phyloP scores from a whole-genome alignment of 1,284 basidiomycete species.

The Heterobasidion annosum region DNA sequence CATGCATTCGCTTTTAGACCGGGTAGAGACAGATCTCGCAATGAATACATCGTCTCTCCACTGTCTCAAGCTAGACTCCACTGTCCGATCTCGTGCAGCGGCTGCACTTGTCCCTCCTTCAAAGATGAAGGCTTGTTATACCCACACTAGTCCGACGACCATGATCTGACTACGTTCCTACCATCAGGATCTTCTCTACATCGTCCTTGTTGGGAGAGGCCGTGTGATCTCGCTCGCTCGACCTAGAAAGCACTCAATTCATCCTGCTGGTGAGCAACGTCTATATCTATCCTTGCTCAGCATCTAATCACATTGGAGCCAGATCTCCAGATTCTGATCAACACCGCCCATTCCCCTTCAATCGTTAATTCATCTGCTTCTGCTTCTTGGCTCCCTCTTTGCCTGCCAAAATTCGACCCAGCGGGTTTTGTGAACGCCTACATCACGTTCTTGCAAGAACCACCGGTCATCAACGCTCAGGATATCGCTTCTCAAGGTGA shows the following conservation, averaged over 20 bases:
- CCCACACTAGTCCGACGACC: background rate
- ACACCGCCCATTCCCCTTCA: conserved; percentile 66
- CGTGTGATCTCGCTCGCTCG: conserved; percentile 84
- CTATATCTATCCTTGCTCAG: background rate
- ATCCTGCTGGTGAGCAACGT: conserved; percentile 67
- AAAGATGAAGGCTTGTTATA: conserved; percentile 62
- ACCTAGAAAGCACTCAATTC: conserved; percentile 89
- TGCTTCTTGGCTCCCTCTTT: conserved; percentile 92
- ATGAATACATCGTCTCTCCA: conserved; percentile 77
- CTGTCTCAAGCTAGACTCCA: conserved; percentile 68
- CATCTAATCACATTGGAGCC: conserved; percentile 6
- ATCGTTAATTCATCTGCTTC: conserved; percentile 65
- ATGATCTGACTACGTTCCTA: background rate
- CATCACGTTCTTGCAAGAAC: conserved; percentile 58
- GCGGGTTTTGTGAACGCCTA: conserved; percentile 91
- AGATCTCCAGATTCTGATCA: conserved; percentile 86
- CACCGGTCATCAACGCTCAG: background rate
- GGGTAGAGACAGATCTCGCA: conserved; percentile 72
- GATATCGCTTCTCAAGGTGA: background rate
- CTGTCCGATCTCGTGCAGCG: conserved; percentile 61
- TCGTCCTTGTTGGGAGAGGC: conserved; percentile 74
- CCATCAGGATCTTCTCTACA: conserved; percentile 79
- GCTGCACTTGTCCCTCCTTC: conserved; percentile 69
- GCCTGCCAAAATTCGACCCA: conserved; percentile 91
- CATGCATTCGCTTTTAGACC: conserved; percentile 58